These are phyloP conservation scores for Myrica gale DNA, from an alignment of 306 rosid genomes.

Conservation along the genomic window DNA sequence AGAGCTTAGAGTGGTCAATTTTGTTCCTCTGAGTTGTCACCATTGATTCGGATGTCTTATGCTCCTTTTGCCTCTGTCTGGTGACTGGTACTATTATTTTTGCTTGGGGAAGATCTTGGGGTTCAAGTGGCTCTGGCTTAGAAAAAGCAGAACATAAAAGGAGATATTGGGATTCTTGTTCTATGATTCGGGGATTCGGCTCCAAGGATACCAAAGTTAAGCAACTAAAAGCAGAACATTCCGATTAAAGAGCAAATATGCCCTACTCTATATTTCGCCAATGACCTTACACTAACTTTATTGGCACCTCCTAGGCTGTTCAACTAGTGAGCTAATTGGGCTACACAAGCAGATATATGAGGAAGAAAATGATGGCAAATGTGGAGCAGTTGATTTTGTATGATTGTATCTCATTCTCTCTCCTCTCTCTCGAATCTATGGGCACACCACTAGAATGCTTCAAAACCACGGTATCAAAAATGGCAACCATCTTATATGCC, in stretches of 20 bases:
- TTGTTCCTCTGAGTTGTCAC: neutral
- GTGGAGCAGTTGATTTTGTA: no score
- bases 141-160: slow-evolving; percentile 4
- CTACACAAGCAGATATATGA: neutral
- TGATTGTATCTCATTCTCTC: no score
- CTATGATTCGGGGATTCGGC: slow-evolving; percentile 1
- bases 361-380: neutral
- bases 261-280: neutral
- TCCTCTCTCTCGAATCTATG: no score
- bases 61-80: neutral
- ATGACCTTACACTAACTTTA: neutral
- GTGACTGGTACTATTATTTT: neutral
- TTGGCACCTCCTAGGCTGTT: neutral
- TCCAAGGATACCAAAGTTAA: neutral
- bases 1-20: neutral
- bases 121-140: neutral
- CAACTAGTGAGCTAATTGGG: neutral
- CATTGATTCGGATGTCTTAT: neutral
- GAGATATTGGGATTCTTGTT: neutral
- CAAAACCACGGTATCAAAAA: no score
- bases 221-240: neutral
- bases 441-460: no score
- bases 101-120: neutral
- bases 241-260: neutral
- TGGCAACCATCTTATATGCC: no score